Conservation (phyloP, 1,139 yeast genomes). For the Suhomyces anneliseae region DNA sequence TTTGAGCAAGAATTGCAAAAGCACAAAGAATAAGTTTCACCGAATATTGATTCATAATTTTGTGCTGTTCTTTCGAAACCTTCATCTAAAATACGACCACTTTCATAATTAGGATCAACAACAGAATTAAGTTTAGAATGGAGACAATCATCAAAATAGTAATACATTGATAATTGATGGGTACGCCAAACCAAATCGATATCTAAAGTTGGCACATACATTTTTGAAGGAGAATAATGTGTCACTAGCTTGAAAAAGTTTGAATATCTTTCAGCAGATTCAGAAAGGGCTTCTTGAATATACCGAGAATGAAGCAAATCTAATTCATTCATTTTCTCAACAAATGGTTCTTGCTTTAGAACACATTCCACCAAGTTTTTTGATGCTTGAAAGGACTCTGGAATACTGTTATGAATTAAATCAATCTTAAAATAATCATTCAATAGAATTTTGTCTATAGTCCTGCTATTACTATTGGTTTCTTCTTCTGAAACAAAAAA, state of each 20-base stretch:
- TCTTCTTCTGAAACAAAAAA: neutral
- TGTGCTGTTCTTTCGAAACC: slow-evolving; percentile 23
- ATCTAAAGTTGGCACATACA: slow-evolving; percentile 39
- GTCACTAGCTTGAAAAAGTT: slow-evolving; percentile 26
- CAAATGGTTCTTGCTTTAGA: slow-evolving; percentile 32
- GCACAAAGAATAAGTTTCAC: slow-evolving; percentile 28
- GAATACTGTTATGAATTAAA: slow-evolving; percentile 21
- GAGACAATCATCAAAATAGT: slow-evolving; percentile 25
- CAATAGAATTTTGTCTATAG: slow-evolving; percentile 6
- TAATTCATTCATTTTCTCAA: slow-evolving; percentile 28
- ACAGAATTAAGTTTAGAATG: slow-evolving; percentile 11
- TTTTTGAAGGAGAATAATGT: slow-evolving; percentile 6
- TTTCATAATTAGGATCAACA: slow-evolving; percentile 31
- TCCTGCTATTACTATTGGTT: neutral
- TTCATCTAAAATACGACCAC: slow-evolving; percentile 16
- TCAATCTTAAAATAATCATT: slow-evolving; percentile 20
- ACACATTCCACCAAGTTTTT: slow-evolving; percentile 36
- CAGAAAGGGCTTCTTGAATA: slow-evolving; percentile 19
- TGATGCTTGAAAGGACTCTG: slow-evolving; percentile 16
- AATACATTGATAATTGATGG: slow-evolving; percentile 30
- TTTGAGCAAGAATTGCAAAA: slow-evolving; percentile 28
- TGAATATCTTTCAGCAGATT: slow-evolving; percentile 24
- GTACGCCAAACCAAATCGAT: slow-evolving; percentile 45
- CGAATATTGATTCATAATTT: slow-evolving; percentile 18
- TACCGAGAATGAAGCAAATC: slow-evolving; percentile 31